Conservation (phyloP, 2,329 filamentous ascomycete species). For the Trichothecium sympodiale region DNA sequence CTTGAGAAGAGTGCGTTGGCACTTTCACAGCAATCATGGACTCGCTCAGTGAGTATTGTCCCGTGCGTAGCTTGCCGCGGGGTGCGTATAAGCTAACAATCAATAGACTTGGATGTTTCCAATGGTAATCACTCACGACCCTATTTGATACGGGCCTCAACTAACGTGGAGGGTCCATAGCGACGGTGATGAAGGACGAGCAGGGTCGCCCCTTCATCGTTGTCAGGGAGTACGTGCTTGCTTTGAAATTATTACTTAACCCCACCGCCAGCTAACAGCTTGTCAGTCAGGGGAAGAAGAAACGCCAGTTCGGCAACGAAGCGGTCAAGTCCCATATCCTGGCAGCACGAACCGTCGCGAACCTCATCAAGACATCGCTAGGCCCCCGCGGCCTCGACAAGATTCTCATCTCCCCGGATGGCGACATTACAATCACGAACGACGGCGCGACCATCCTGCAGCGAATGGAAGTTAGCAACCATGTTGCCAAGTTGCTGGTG, state of each 20-base stretch:
- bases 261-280: conserved; percentile 10
- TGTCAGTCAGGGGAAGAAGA: conserved; percentile 87
- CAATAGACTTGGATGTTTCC: conserved; percentile 67
- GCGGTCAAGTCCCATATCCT: conserved; percentile 98
- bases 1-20: background rate
- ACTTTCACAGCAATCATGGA: conserved; percentile 2
- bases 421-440: conserved; percentile 98
- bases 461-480: conserved; percentile 98
- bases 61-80: background rate
- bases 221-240: conserved; percentile 73
- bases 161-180: conserved; percentile 24
- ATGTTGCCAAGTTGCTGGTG: conserved; percentile 92
- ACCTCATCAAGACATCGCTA: conserved; percentile 94
- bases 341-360: conserved; percentile 88
- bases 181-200: conserved; percentile 86
- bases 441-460: conserved; percentile 95
- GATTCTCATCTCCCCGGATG: conserved; percentile 96
- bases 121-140: conserved; percentile 49
- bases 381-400: conserved; percentile 95
- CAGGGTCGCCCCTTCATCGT: conserved; percentile 95
- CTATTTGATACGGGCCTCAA: conserved; percentile 4
- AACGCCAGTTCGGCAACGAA: conserved; percentile 90
- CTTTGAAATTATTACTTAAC: conserved; percentile 2
- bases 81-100: conserved; percentile 22
- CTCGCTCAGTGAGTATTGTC: conserved; percentile 1